Evolutionary conservation across 73 alveolate species (phyloP).

Genomic region (Paramecium octaurelia): DNA sequence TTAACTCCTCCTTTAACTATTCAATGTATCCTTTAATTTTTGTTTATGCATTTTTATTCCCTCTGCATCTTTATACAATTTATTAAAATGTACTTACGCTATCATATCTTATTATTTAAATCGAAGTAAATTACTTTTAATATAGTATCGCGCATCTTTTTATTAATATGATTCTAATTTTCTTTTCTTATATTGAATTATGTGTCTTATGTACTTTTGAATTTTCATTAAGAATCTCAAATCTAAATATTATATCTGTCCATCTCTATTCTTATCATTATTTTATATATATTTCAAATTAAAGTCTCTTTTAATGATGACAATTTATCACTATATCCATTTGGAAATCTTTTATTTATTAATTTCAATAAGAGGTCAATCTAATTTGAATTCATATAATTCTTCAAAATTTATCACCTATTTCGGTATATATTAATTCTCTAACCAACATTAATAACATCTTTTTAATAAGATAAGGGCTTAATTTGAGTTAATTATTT

Average conservation of each 20-base stretch:
- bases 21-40: background rate
- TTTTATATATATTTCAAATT: background rate
- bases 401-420: background rate
- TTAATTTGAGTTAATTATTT: background rate
- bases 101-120: background rate
- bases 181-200: too few relatives aligned
- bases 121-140: background rate
- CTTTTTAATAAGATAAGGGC: background rate
- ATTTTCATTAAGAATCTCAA: constrained; percentile 24
- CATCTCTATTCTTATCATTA: background rate
- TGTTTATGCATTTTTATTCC: background rate
- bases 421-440: background rate
- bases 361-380: background rate
- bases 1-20: background rate
- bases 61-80: constrained; percentile 3
- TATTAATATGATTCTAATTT: background rate
- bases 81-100: constrained; percentile 16
- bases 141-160: constrained; percentile 34
- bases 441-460: background rate
- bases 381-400: background rate
- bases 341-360: background rate
- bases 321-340: background rate
- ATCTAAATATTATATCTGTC: background rate
- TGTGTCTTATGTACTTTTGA: background rate
- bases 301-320: background rate